These are phyloP conservation scores for Yarrowia osloensis DNA, from an alignment of 805 yeast species.

Conservation along the genomic window DNA sequence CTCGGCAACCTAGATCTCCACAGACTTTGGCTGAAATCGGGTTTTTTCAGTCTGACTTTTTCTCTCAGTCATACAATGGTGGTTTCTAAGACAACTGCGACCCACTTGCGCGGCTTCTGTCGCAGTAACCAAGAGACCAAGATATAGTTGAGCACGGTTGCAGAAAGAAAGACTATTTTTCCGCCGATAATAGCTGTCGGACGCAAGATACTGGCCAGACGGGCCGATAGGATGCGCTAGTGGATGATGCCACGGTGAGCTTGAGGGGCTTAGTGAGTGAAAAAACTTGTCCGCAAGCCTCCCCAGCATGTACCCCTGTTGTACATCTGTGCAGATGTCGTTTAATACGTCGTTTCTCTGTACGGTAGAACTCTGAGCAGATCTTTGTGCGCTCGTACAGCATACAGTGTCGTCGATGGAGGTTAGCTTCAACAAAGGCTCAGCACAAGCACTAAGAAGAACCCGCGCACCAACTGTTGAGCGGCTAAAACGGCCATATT, in stretches of 20 bases:
- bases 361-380: neutral
- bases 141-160: slow-evolving; percentile 12
- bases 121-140: neutral
- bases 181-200: neutral
- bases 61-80: neutral
- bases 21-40: neutral
- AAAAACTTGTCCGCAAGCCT: neutral
- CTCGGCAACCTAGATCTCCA: neutral
- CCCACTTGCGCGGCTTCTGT: slow-evolving; percentile 7
- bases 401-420: too few species aligned
- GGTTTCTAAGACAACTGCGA: neutral
- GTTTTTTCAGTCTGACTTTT: too few species aligned
- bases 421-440: too few species aligned
- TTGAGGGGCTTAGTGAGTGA: neutral
- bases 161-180: neutral
- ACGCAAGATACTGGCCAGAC: slow-evolving; percentile 1
- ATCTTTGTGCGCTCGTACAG: too few species aligned
- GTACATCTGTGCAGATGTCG: slow-evolving; percentile 12
- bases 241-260: neutral
- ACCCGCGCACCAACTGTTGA: too few species aligned
- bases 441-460: too few species aligned
- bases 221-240: slow-evolving; percentile 7
- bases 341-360: slow-evolving; percentile 4
- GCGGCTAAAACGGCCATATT: too few species aligned
- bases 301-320: slow-evolving; percentile 1